Evolutionary conservation across 208 protist genomes (phyloP).

Genomic region (Acanthamoeba rhysodes): DNA sequence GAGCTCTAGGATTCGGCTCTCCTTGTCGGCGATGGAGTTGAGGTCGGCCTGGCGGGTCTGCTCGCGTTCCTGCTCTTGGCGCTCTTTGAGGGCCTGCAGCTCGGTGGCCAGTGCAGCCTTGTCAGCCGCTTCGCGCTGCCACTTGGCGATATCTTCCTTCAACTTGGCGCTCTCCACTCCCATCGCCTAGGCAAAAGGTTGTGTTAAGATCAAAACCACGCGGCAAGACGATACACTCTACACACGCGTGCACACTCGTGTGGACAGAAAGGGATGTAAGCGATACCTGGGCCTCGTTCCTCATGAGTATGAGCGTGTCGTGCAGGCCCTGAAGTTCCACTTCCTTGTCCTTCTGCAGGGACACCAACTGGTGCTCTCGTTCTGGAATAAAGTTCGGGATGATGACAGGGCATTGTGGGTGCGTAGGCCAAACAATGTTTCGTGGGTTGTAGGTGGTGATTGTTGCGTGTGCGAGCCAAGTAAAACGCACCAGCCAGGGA

Average conservation of each 20-base stretch:
- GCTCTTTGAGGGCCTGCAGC: not conserved
- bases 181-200: not conserved
- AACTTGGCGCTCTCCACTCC: not conserved
- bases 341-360: constrained; percentile 46
- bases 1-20: not conserved
- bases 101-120: not conserved
- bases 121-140: not conserved
- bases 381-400: not conserved
- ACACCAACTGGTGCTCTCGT: not conserved
- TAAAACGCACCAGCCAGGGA: not conserved
- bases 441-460: not conserved
- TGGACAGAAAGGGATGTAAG: not conserved
- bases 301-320: constrained; percentile 33
- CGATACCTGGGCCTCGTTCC: not conserved
- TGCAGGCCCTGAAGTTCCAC: constrained; percentile 23
- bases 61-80: not conserved
- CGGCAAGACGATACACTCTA: no score
- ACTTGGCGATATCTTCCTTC: not conserved
- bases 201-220: not conserved
- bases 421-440: not conserved
- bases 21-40: not conserved
- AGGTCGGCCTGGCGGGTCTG: not conserved
- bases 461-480: no score
- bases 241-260: no score
- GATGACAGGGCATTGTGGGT: not conserved